Percentiles rank a stretch among this genome's conserved stretches.
Evolutionary conservation across 148 eudicot species (phyloP).

Genomic region (Euryodendron excelsum): DNA sequence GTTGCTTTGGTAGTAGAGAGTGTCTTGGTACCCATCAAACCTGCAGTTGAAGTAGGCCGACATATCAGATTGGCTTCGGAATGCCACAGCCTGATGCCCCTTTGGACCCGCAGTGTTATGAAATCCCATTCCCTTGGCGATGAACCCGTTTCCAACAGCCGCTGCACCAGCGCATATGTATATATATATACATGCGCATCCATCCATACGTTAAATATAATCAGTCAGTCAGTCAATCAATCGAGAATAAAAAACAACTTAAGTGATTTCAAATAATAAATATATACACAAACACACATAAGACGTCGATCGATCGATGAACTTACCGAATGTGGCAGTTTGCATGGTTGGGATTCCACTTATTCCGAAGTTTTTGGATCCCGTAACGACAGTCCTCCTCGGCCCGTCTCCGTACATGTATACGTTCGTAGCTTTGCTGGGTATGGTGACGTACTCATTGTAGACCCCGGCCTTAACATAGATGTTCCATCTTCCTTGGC

Average conservation of each 20-base stretch:
- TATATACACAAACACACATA: too few relatives aligned
- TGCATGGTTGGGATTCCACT: slow-evolving; percentile 29
- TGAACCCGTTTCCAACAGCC: slow-evolving; percentile 50
- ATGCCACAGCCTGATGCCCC: slow-evolving; percentile 73
- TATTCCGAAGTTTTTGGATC: slow-evolving; percentile 28
- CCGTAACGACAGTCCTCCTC: slow-evolving; percentile 51
- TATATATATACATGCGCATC: too few relatives aligned
- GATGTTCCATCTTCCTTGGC: slow-evolving; percentile 44
- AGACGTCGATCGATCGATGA: too few relatives aligned
- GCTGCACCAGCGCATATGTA: too few relatives aligned
- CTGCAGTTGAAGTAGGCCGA: slow-evolving; percentile 51
- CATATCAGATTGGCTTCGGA: slow-evolving; percentile 53
- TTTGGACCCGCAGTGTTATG: slow-evolving; percentile 60
- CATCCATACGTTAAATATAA: too few relatives aligned
- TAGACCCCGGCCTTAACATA: slow-evolving; percentile 70
- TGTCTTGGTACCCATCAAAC: slow-evolving; percentile 63
- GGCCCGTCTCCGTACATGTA: slow-evolving; percentile 87
- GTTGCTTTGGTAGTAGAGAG: slow-evolving; percentile 42
- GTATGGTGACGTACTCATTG: slow-evolving; percentile 40
- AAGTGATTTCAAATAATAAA: too few relatives aligned
- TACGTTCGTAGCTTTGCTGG: slow-evolving; percentile 32
- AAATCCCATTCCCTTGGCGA: slow-evolving; percentile 55
- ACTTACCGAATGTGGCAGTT: slow-evolving; percentile 48
- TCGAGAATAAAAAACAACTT: too few relatives aligned
- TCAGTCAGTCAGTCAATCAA: too few relatives aligned